Conservation (phyloP, 2,329 filamentous ascomycete species). For the Neurospora sp. region DNA sequence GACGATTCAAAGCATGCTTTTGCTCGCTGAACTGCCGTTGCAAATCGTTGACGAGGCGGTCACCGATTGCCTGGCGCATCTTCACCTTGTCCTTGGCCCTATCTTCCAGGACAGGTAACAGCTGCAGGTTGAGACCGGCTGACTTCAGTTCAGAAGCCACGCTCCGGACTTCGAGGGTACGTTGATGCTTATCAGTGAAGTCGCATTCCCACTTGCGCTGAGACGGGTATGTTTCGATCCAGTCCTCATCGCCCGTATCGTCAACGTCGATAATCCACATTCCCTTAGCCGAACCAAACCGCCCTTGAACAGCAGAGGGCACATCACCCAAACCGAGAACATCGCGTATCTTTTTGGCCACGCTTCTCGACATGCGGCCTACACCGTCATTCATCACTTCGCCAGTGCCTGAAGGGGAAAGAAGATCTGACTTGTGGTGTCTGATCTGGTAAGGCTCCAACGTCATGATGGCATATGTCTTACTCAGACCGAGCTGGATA, state of each 20-base stretch:
- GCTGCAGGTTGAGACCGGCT: slow-evolving; percentile 54
- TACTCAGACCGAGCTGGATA: slow-evolving; percentile 43
- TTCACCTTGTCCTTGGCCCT: slow-evolving; percentile 34
- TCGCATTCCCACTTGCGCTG: slow-evolving; percentile 58
- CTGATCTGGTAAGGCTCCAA: slow-evolving; percentile 38
- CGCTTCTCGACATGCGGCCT: slow-evolving; percentile 49
- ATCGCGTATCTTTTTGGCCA: slow-evolving; percentile 43
- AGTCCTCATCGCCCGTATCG: slow-evolving; percentile 36
- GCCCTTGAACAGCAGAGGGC: slow-evolving; percentile 57
- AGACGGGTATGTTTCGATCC: slow-evolving; percentile 57
- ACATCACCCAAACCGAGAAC: slow-evolving; percentile 39
- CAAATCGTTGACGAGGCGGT: slow-evolving; percentile 40
- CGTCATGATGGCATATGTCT: slow-evolving; percentile 35
- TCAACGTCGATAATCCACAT: slow-evolving; percentile 57
- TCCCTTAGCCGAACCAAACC: slow-evolving; percentile 65
- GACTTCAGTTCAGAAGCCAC: slow-evolving; percentile 35
- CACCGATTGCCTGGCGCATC: slow-evolving; percentile 39
- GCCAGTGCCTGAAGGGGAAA: slow-evolving; percentile 23
- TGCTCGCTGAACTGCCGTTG: slow-evolving; percentile 41
- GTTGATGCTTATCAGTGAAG: slow-evolving; percentile 35
- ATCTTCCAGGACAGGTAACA: slow-evolving; percentile 58
- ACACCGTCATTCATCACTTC: slow-evolving; percentile 59
- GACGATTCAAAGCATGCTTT: slow-evolving; percentile 38
- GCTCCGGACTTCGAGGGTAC: slow-evolving; percentile 56
- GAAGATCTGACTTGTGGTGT: slow-evolving; percentile 26